Base-by-base conservation (phyloP, 2,329 filamentous ascomycete species). In the Cucurbitaria berberidis region DNA sequence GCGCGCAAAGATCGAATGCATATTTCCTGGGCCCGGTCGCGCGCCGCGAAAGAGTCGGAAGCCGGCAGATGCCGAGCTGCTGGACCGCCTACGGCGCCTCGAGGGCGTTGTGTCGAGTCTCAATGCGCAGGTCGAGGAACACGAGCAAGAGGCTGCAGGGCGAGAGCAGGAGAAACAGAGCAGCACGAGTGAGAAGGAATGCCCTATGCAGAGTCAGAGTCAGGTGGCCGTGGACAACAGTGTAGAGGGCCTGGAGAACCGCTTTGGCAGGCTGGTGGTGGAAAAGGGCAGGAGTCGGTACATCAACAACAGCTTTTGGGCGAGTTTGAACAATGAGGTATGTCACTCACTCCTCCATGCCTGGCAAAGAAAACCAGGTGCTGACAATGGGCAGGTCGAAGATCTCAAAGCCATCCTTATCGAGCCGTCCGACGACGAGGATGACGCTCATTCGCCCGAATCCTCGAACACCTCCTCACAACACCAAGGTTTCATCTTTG, bases 301-400 rank as follows among this genome's bases (percentile, higher is more conserved):
- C 69, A 85, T 93, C 61, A 90, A 88, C 76, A 90, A 86, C 70
- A 87, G 84, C 6, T 90, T 92, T 66, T 91, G 88, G 88, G 85
- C 88, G 18, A 89, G 84, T 57, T 80, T 93, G 45, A 89, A 87
- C 54, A 89, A 91, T 47, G 89, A 92, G 80, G 86, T 88, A 74
- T 48, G 76, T 42, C n/a, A 10, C 18, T 13, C 10, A 22, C 8
- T n/a, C n/a, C n/a, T n/a, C 16, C 13, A 8, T 21, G 6, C n/a
- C 5, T 26, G 15, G 11, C 19, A 30, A 15, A 15, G 2, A 11
- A 3, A 13, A 24, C 11, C 26, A 32, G n/a, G 15, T 38, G 39
- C 49, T 64, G 32, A 61, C 32, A 27, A 8, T 42, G 18, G 30
- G 24, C 60, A 83, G 80, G 81, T 87, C 18, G 84, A 86, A 67